A percentile compares a stretch with the other conserved stretches of the same genome.
These are phyloP conservation scores for Platanthera zijinensis DNA, from an alignment of 106 monocot species.

Conservation along the genomic window DNA sequence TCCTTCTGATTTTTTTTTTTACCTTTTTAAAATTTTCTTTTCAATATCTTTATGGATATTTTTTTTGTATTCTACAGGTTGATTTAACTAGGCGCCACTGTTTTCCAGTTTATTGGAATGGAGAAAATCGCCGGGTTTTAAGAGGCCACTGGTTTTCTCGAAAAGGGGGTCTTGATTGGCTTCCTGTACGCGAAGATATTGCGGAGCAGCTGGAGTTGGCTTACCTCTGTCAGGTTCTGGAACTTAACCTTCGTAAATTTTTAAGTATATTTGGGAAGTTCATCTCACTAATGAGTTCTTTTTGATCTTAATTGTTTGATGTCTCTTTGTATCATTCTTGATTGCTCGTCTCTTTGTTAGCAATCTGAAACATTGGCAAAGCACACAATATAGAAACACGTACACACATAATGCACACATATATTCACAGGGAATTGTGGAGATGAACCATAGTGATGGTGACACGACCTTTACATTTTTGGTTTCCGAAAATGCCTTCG, in stretches of 20 bases:
- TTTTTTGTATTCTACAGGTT: constrained; percentile 36
- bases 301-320: not conserved
- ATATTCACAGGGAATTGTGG: too few species aligned
- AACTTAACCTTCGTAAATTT: not conserved
- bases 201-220: constrained; percentile 91
- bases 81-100: constrained; percentile 80
- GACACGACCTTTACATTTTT: too few species aligned
- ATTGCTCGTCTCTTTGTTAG: not conserved
- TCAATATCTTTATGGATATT: not conserved
- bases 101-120: constrained; percentile 98
- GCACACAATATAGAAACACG: too few species aligned
- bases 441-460: too few species aligned
- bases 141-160: constrained; percentile 98
- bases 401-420: too few species aligned
- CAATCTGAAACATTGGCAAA: too few species aligned
- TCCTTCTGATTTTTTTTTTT: not conserved
- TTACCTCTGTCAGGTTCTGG: constrained; percentile 63
- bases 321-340: not conserved
- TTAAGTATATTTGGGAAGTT: not conserved
- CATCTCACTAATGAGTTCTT: not conserved
- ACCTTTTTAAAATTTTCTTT: not conserved
- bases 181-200: constrained; percentile 93
- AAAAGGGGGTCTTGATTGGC: constrained; percentile 90
- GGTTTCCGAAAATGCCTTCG: too few species aligned
- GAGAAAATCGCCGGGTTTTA: constrained; percentile 88